Base-by-base conservation (phyloP, 257 asterid genomes). In the Petunia axillaris region DNA sequence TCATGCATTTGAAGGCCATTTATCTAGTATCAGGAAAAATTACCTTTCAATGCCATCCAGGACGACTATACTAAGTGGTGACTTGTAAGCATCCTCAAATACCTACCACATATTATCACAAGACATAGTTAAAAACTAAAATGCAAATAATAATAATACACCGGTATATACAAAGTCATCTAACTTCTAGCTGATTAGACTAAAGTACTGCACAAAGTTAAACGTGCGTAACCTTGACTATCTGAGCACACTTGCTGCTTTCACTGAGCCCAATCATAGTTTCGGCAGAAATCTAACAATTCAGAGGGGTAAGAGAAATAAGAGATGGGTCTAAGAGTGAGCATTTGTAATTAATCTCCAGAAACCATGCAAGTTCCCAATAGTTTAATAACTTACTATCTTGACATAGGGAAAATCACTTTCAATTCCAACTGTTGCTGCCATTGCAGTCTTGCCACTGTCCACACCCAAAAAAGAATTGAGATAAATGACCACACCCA, bases 391-490 rank as follows among this genome's bases (percentile, higher is more conserved):
- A 86, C 99, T 91, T 87, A 96, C 99, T 81, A 96, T 92, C 90
- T 96, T 94, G 88, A 94, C 99, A 82, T 89, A 96, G 65, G 99
- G 99, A 85, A 90, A 96, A 79, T 92, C 97, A 76, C 98, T 96
- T 77, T 92, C 92, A 79, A 96, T 90, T 55, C 99, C 98, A 81
- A 94, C 80, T 40, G 98, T 91, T 76, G 99, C 96, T 66, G 98
- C 97, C 97, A 94, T 92, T 62, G 99, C 99, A 74, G 97, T 89
- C 89, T 94, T 96, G 76, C 99, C 99, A 89, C 99, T 96, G 97
- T 85, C 74, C 79, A 87, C n/a, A 50, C 5, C 62, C 54, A 65
- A 36, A 74, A 39, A 9, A 62, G 35, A 64, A 53, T 36, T 52
- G 73, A 40, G 3, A 57, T 15, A 48, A 60, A 77, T 35, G 11